Evolutionary conservation across 2,329 filamentous ascomycete species (phyloP).

Genomic region (Tolypocladium paradoxum): DNA sequence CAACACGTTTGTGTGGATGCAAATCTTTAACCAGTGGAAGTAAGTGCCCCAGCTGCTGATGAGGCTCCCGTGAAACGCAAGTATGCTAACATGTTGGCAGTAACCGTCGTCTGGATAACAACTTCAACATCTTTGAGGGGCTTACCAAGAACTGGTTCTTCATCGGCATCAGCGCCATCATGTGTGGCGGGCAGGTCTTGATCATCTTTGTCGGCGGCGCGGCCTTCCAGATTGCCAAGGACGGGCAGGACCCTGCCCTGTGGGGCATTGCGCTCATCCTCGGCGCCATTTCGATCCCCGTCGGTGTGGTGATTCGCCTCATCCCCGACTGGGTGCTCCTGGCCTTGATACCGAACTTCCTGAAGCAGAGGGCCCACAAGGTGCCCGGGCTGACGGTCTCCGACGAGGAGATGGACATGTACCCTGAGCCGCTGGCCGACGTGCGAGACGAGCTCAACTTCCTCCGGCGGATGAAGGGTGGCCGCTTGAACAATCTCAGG

Average conservation of each 20-base stretch:
- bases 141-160: slow-evolving; percentile 82
- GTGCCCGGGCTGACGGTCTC: slow-evolving; percentile 49
- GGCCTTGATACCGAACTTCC: slow-evolving; percentile 38
- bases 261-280: slow-evolving; percentile 85
- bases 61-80: not conserved
- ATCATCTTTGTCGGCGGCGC: slow-evolving; percentile 79
- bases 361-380: slow-evolving; percentile 36
- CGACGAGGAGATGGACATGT: slow-evolving; percentile 56
- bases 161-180: slow-evolving; percentile 70
- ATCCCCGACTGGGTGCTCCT: slow-evolving; percentile 63
- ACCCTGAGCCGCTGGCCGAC: slow-evolving; percentile 62
- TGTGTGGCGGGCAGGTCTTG: slow-evolving; percentile 80
- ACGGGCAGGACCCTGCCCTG: slow-evolving; percentile 51
- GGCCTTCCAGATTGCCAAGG: slow-evolving; percentile 61
- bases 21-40: slow-evolving; percentile 98
- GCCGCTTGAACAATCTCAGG: slow-evolving; percentile 69
- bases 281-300: slow-evolving; percentile 72
- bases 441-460: slow-evolving; percentile 73
- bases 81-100: slow-evolving; percentile 23
- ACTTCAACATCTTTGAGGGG: slow-evolving; percentile 91
- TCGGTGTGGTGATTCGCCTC: slow-evolving; percentile 70
- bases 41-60: slow-evolving; percentile 32
- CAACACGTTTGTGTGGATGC: slow-evolving; percentile 99
- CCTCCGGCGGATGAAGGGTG: slow-evolving; percentile 70
- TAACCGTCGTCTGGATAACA: slow-evolving; percentile 88